Base-by-base conservation (phyloP, 176 grass and related monocot species). In the Chrysopogon serrulatus region DNA sequence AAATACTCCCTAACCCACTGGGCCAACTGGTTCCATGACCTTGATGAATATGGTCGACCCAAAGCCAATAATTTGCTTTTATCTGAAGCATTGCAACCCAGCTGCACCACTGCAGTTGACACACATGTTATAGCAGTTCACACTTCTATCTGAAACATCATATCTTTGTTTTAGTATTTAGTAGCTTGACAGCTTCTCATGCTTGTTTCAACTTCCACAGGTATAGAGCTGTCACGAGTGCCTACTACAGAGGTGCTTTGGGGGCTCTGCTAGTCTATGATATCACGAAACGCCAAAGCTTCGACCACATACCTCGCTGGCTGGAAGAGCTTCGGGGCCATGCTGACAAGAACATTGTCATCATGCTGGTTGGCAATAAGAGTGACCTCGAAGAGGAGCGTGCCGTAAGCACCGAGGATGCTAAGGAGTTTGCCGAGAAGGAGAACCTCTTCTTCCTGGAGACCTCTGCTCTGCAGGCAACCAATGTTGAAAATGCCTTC, bases 231-330 rank as follows among this genome's bases (percentile, higher is more conserved):
- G 87, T 89, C 51, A 89, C 87, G n/a, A 89, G 87, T 13, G 87
- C 87, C 12, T 89, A 89, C 53, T 89, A 89, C 64, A 89, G 87
- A 85, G 87, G 87, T 5, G 87, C 87, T 2, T 41, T 89, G 64
- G 87, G 87, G 42, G 87, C 87, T 85, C 77, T 89, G 49, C 87
- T 89, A 42, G 87, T 89, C 24, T 89, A 89, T 64, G 87, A 89
- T 26, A 89, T 89, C 82, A 89, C 87, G 13, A 85, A 89, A 65
- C 87, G 82, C 26, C 87, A 89, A 27, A 89, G 82, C 32, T 89
- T 89, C 5, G 87, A 89, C 37, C 87, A 89, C 82, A 89, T 89
- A 80, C 87, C 87, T 81, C 87, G 87, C 53, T 89, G 87, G 87
- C 40, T 89, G 71, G 82, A 89, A 15, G 87, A 89, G 78, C 82